Evolutionary conservation across 139 green algal genomes (phyloP), one percentile per base, ranked within the genome.

Genomic region (Haematococcus sp.): DNA sequence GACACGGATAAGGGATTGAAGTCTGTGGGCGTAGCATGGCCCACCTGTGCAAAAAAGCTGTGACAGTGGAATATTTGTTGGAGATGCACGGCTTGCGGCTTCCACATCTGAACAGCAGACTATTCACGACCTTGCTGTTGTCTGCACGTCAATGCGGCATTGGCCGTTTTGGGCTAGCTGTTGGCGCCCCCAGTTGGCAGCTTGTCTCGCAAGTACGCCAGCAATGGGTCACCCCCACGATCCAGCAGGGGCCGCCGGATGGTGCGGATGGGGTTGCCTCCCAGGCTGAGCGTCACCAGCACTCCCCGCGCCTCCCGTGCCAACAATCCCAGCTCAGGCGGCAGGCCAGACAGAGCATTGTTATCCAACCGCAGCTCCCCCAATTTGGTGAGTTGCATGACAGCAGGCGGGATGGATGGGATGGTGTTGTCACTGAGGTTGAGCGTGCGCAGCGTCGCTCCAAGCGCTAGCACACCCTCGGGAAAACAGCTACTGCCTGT

Each of bases 351-450:
- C 1, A 91, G 64, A 46, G 81, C 73, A 73, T 89, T 89, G 76
- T 89, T 91, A 76, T 25, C 63, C 34, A 91, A 0, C 69, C 84
- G 65, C 20, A 89, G 73, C 73, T 87, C 81, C 20, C 76, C 74
- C 55, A 89, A 63, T 74, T 78, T 87, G 70, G 40, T 69, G 32
- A 83, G 74, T 40, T 68, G 43, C 56, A 75, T 63, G 13, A 87
- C 58, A 32, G 76, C 75, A 32, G 34, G 25, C 7, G 83, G 80
- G 49, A 88, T 67, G 22, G 3, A 33, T 4, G 35, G 60, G 16
- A 87, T 56, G 25, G 56, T 64, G 75, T 87, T 87, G 56, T 34
- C n/a, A 9, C 63, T 56, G 20, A 89, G 52, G 30, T 76, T 68
- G 1, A 89, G 81, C 25, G 73, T 32, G 1, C 70, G 71, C 43